phyloP scores from a whole-genome alignment of 129 eudicot species.

The Centaurea solstitialis region DNA sequence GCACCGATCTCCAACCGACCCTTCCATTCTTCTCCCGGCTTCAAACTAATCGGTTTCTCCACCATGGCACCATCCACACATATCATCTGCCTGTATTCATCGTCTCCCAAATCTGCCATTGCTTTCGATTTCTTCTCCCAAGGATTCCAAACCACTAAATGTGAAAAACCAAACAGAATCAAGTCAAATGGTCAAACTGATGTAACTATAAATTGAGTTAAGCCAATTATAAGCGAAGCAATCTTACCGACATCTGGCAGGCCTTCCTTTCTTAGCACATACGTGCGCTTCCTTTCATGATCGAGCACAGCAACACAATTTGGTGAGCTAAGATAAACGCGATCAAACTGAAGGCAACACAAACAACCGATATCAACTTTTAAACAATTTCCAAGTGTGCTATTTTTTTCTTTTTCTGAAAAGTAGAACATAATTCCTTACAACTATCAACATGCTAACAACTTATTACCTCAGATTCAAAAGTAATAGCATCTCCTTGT shows the following conservation, averaged over 20 bases:
- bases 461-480: conserved; percentile 75
- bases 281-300: conserved; percentile 78
- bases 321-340: conserved; percentile 75
- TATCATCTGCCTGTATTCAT: conserved; percentile 78
- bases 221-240: background rate
- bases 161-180: background rate
- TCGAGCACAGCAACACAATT: conserved; percentile 74
- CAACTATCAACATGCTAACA: background rate
- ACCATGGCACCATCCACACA: conserved; percentile 86
- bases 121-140: conserved; percentile 86
- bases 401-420: background rate
- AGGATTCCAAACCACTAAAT: conserved; percentile 92
- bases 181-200: background rate
- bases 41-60: conserved; percentile 81
- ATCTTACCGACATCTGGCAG: conserved; percentile 87
- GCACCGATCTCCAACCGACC: conserved; percentile 69
- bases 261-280: conserved; percentile 72
- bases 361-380: background rate
- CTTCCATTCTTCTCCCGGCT: conserved; percentile 85
- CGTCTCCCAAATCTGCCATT: conserved; percentile 71
- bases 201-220: background rate
- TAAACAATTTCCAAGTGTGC: background rate
- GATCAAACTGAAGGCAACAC: conserved; percentile 58
- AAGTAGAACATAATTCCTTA: background rate
- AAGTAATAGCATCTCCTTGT: conserved; percentile 94